Evolutionary conservation across 2,329 filamentous ascomycete species (phyloP), one percentile per base, ranked within the genome.

Genomic region (Phialocephala subalpina): DNA sequence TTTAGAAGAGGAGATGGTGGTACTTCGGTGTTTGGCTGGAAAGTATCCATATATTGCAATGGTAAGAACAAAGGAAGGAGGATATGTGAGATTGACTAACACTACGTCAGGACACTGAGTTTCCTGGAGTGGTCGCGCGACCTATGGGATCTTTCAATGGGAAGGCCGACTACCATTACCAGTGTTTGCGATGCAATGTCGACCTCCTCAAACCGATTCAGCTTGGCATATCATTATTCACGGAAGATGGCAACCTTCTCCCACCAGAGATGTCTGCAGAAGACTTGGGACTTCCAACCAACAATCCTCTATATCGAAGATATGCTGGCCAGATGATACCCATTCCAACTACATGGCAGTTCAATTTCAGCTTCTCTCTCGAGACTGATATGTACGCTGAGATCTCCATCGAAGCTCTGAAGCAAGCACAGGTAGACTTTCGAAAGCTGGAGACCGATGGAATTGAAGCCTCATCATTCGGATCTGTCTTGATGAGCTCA

Each of bases 341-440:
- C 58, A 89, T 93, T 66, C 95, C 93, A 18, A 97, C 92, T 77
- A 97, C 95, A 20, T 99, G 96, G 96, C 95, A 97, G 73, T 99
- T 99, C 85, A 98, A 99, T 83, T 99, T 99, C 81, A 91, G 94
- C 73, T 99, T 98, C 79, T 96, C 93, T 1, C 85, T 97, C 11
- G 92, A 96, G 72, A 89, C 95, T 45, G 96, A 99, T 80, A 99
- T 99, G 96, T 98, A 97, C 81, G 96, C 97, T 69, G 92, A 97
- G 77, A 92, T 94, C 65, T 97, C 94, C 18, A 97, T 97, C 72
- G 92, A 96, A 70, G 93, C 97, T 73, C 86, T 98, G 22, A 90
- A 93, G 73, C 91, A 93, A 74, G 93, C 93, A 1, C 96, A 96
- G n/a, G 94, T 97, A 68, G 93, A 98, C 78, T 97, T 99, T 71